A percentile compares a stretch with the other conserved stretches of the same genome.
Conservation (phyloP, 2,329 filamentous ascomycete species). For the Trichoderma sp. region DNA sequence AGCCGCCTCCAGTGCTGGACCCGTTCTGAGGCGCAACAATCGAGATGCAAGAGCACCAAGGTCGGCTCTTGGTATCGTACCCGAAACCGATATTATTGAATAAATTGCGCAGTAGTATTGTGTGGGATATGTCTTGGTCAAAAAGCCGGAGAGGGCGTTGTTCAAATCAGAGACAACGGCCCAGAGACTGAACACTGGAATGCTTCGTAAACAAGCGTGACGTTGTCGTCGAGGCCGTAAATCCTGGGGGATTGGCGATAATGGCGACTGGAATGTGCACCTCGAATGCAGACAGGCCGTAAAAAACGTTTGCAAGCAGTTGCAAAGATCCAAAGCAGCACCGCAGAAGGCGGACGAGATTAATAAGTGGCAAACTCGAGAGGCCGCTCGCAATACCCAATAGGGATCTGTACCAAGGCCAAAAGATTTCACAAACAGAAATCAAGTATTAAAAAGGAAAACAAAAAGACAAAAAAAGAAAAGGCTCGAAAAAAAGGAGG, state of each 20-base stretch:
- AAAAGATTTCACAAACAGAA: not conserved
- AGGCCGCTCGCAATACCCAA: constrained; percentile 15
- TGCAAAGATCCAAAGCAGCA: constrained; percentile 1
- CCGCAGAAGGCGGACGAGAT: not conserved
- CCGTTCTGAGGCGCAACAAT: not conserved
- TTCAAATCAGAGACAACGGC: constrained; percentile 12
- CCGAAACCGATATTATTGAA: not conserved
- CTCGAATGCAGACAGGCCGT: constrained; percentile 13
- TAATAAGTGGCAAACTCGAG: not conserved
- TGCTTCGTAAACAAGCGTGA: constrained; percentile 15
- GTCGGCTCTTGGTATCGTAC: not conserved
- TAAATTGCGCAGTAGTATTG: not conserved
- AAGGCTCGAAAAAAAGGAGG: constrained; percentile 10
- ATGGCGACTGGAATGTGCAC: constrained; percentile 26
- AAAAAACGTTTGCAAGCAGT: constrained; percentile 2
- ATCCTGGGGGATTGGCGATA: not conserved
- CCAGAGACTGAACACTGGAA: constrained; percentile 10
- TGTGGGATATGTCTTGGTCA: constrained; percentile 14
- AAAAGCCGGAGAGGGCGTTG: not conserved
- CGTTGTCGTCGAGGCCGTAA: constrained; percentile 1
- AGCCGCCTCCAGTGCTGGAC: constrained; percentile 5
- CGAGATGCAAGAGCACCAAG: not conserved
- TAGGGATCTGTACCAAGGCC: not conserved
- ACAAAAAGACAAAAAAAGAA: constrained; percentile 15
- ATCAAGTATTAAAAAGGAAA: constrained; percentile 13